These are phyloP conservation scores for Cladosporium sp. DNA, from an alignment of 2,329 filamentous ascomycete genomes.

Conservation along the genomic window DNA sequence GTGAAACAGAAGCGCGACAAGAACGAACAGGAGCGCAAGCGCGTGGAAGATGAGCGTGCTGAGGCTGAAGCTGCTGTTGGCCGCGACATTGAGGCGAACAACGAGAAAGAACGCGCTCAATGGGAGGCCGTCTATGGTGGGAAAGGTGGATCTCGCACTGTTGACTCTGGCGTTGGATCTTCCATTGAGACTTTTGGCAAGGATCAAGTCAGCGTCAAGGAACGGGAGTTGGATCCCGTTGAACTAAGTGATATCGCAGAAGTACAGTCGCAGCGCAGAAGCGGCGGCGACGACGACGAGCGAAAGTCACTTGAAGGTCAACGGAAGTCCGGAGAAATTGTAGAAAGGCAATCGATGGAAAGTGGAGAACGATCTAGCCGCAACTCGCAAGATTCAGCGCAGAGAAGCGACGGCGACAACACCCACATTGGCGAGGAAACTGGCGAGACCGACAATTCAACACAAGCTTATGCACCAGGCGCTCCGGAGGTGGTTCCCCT, in stretches of 20 bases:
- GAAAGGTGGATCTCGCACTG: slow-evolving; percentile 37
- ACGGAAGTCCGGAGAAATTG: neutral
- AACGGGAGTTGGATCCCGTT: slow-evolving; percentile 43
- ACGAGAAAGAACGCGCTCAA: slow-evolving; percentile 56
- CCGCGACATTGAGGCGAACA: slow-evolving; percentile 59
- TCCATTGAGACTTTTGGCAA: slow-evolving; percentile 33
- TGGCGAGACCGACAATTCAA: neutral
- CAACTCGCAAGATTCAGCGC: neutral
- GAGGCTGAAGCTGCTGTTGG: slow-evolving; percentile 68
- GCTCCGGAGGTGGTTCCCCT: slow-evolving; percentile 10
- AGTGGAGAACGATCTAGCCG: neutral
- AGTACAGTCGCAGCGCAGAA: slow-evolving; percentile 21
- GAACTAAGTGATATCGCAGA: slow-evolving; percentile 53
- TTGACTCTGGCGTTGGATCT: slow-evolving; percentile 50
- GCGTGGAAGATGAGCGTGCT: slow-evolving; percentile 56
- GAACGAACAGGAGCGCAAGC: slow-evolving; percentile 43
- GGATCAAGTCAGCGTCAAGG: slow-evolving; percentile 29
- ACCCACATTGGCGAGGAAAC: neutral
- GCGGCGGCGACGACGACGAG: neutral
- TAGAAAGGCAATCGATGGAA: neutral
- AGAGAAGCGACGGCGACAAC: neutral
- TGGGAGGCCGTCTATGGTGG: slow-evolving; percentile 80
- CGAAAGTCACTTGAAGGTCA: neutral
- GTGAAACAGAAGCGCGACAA: slow-evolving; percentile 54
- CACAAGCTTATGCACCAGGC: slow-evolving; percentile 1